Evolutionary conservation across 352 stramenopile genomes (phyloP), one percentile per base, ranked within the genome.

Genomic region (Saprolegnia parasitica): DNA sequence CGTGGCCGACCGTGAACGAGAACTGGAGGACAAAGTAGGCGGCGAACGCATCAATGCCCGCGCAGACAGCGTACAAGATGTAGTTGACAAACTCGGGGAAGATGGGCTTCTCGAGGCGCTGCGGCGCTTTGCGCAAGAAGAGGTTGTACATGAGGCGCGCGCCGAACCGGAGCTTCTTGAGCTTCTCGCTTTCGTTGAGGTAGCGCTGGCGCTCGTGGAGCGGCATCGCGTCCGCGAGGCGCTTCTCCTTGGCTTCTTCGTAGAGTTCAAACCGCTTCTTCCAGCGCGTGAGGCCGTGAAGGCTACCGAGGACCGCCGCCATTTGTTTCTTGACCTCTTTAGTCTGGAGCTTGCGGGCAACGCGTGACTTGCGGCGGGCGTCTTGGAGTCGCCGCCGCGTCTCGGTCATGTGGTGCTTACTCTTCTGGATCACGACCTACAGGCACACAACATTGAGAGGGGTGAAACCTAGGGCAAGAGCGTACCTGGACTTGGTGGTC

Each of bases 51-150:
- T 79, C 84, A 78, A 81, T 89, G 6, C 56, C 72, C 3, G 74
- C 70, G 67, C 84, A 86, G 32, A 90, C 82, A 18, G 71, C 73
- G 61, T 90, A 91, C 65, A 81, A 88, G 24, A 90, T 68, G 74
- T 90, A 88, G 18, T 88, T 77, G 21, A 91, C 81, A 79, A 80
- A 91, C 71, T 86, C 80, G 3, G 84, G 84, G 72, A 91, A 90
- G 18, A 91, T 52, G 8, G 84, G 84, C 56, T 83, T 83, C 1
- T 77, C 52, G 29, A 85, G 49, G 9, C 78, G 77, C 21, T 81
- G 78, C 8, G 84, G 80, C 46, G 85, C 77, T 1, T 80, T 75
- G 1, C 81, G 73, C 39, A 91, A 60, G 65, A 90, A 89, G 26
- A 78, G 74, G 56, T 89, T 91, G 77, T 91, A 91, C 40, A 91